A percentile compares a stretch with the other conserved stretches of the same genome.
phyloP scores from a whole-genome alignment of 306 rosid genomes.

The Bauhinia variegata region DNA sequence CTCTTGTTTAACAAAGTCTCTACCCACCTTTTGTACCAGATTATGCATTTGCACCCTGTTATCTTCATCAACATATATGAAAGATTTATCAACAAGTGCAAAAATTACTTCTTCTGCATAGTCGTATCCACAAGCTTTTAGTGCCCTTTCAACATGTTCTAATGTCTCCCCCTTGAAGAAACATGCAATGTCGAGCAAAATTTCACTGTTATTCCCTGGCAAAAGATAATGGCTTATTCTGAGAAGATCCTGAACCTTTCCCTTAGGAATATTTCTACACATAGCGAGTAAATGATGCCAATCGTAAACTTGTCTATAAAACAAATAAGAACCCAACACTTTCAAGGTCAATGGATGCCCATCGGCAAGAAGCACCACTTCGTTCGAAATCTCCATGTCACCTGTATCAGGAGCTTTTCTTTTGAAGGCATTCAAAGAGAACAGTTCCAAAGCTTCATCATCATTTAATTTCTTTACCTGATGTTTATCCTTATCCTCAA shows the following conservation, averaged over 20 bases:
- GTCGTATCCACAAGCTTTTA: slow-evolving; percentile 39
- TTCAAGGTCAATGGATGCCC: slow-evolving; percentile 50
- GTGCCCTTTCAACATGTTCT: slow-evolving; percentile 32
- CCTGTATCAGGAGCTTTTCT: slow-evolving; percentile 19
- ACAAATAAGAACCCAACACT: slow-evolving; percentile 42
- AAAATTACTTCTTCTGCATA: slow-evolving; percentile 33
- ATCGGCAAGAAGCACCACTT: slow-evolving; percentile 34
- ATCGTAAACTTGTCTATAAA: slow-evolving; percentile 23
- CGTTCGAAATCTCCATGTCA: slow-evolving; percentile 35
- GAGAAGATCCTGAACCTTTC: slow-evolving; percentile 40
- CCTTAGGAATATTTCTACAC: slow-evolving; percentile 33
- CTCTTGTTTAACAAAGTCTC: slow-evolving; percentile 46
- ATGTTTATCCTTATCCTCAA: slow-evolving; percentile 38
- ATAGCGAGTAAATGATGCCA: slow-evolving; percentile 36
- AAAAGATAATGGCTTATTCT: slow-evolving; percentile 34
- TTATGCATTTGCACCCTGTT: slow-evolving; percentile 51
- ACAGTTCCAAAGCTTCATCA: slow-evolving; percentile 38
- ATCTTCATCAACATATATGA: slow-evolving; percentile 32
- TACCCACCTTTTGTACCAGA: slow-evolving; percentile 50
- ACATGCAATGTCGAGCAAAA: slow-evolving; percentile 48
- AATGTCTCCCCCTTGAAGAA: slow-evolving; percentile 41
- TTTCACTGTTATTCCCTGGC: slow-evolving; percentile 16
- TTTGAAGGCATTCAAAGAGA: slow-evolving; percentile 48
- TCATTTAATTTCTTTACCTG: slow-evolving; percentile 26
- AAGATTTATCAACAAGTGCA: slow-evolving; percentile 44